phyloP scores from a whole-genome alignment of 306 rosid species.

The Castanospermum australe region DNA sequence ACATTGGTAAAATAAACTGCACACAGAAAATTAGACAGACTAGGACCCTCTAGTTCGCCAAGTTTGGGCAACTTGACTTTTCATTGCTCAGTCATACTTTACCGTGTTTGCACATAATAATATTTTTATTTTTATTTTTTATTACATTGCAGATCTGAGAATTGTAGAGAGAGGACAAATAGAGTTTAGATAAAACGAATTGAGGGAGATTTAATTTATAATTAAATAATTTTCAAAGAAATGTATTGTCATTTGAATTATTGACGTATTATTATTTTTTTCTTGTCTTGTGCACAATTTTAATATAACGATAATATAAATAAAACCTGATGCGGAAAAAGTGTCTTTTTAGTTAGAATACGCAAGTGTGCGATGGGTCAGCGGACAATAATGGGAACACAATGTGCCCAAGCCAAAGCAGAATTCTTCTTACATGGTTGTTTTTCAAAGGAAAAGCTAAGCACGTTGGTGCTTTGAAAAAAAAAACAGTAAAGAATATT shows the following conservation, averaged over 20 bases:
- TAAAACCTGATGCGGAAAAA: background rate
- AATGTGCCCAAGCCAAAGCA: background rate
- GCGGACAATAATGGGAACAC: constrained; percentile 4
- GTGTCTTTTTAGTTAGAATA: background rate
- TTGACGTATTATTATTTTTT: too few relatives aligned
- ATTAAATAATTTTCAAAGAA: too few relatives aligned
- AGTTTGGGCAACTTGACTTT: background rate
- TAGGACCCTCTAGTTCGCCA: background rate
- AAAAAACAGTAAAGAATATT: background rate
- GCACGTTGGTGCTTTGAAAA: background rate
- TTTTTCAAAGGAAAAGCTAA: background rate
- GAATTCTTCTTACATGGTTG: background rate
- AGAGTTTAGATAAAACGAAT: too few relatives aligned
- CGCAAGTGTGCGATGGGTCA: background rate
- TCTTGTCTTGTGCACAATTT: background rate
- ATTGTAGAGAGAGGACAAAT: too few relatives aligned
- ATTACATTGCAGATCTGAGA: too few relatives aligned
- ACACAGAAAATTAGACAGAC: background rate
- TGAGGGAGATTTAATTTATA: too few relatives aligned
- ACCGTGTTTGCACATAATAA: background rate
- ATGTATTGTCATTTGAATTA: too few relatives aligned
- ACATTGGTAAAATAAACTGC: background rate
- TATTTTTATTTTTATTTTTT: too few relatives aligned
- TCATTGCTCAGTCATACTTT: background rate
- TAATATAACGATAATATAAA: too few relatives aligned